Conservation (phyloP, 2,329 filamentous ascomycete genomes). For the Xylariales sp. region DNA sequence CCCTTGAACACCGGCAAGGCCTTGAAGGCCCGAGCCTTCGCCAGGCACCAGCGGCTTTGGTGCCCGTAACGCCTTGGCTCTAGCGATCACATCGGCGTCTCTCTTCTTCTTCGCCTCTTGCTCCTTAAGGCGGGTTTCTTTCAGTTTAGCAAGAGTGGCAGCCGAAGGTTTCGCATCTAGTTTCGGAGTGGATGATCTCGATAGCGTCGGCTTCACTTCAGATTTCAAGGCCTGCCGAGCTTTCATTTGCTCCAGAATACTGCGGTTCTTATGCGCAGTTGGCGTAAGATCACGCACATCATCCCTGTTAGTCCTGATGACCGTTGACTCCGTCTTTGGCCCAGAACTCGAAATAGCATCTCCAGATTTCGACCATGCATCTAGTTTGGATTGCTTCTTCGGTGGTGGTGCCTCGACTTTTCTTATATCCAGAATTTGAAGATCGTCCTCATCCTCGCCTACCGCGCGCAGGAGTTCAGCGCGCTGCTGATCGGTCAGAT, state of each 20-base stretch:
- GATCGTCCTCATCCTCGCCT: slow-evolving; percentile 49
- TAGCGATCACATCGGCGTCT: slow-evolving; percentile 67
- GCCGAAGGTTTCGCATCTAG: too few relatives aligned
- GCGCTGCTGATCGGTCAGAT: slow-evolving; percentile 75
- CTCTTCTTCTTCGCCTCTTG: slow-evolving; percentile 69
- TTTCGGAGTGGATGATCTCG: slow-evolving; percentile 12
- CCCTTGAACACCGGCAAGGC: slow-evolving; percentile 63
- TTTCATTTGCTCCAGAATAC: slow-evolving; percentile 42
- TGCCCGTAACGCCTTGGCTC: slow-evolving; percentile 57
- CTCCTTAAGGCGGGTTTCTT: slow-evolving; percentile 68
- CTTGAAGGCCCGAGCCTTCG: slow-evolving; percentile 73
- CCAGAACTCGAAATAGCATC: slow-evolving; percentile 20
- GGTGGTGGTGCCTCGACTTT: slow-evolving; percentile 28
- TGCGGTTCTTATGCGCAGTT: slow-evolving; percentile 39
- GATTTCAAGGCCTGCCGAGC: slow-evolving; percentile 24
- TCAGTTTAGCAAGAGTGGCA: slow-evolving; percentile 52
- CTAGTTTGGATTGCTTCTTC: slow-evolving; percentile 57
- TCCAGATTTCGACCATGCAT: slow-evolving; percentile 55
- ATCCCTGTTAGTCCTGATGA: slow-evolving; percentile 37
- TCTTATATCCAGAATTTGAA: slow-evolving; percentile 42
- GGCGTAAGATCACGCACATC: slow-evolving; percentile 40
- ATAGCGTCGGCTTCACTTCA: slow-evolving; percentile 1
- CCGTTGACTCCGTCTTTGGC: slow-evolving; percentile 12
- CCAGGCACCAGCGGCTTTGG: slow-evolving; percentile 55
- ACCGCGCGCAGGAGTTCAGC: slow-evolving; percentile 70